phyloP scores from a whole-genome alignment of 1,284 basidiomycete genomes.

The Irpex sp. region DNA sequence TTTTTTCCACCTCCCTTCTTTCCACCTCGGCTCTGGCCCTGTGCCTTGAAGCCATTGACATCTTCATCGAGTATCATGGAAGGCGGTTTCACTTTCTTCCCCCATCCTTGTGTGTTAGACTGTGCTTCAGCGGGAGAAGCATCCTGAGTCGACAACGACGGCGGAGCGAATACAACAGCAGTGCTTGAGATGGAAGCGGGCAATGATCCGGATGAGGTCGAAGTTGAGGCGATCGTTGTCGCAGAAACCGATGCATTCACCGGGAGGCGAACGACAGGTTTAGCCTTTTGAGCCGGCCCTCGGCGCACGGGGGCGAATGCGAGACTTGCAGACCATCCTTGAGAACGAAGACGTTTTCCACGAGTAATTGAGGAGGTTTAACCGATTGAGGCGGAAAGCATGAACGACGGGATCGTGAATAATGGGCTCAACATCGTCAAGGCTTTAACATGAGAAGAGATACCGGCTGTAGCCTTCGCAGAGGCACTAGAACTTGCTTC shows the following conservation, averaged over 20 bases:
- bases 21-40: conserved; percentile 30
- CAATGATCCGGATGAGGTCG: conserved; percentile 3
- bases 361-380: conserved; percentile 7
- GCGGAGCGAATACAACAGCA: conserved; percentile 68
- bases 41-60: conserved; percentile 71
- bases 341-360: conserved; percentile 7
- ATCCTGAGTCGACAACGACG: conserved; percentile 36
- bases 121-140: conserved; percentile 17
- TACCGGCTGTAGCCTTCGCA: conserved; percentile 77
- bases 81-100: conserved; percentile 82
- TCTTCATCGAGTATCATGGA: conserved; percentile 85
- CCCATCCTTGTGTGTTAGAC: conserved; percentile 51
- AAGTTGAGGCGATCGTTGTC: conserved; percentile 18
- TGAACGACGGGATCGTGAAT: conserved; percentile 31
- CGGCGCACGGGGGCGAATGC: conserved; percentile 77
- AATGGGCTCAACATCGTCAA: conserved; percentile 29
- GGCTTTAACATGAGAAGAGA: conserved; percentile 41
- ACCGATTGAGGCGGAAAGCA: conserved; percentile 15
- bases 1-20: conserved; percentile 43
- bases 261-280: conserved; percentile 49
- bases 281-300: conserved; percentile 46
- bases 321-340: conserved; percentile 83
- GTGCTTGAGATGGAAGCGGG: conserved; percentile 51
- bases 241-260: conserved; percentile 50
- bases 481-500: conserved; percentile 30